Base-by-base conservation (phyloP, 1,284 basidiomycete genomes). In the Cutaneotrichosporon curvatum region DNA sequence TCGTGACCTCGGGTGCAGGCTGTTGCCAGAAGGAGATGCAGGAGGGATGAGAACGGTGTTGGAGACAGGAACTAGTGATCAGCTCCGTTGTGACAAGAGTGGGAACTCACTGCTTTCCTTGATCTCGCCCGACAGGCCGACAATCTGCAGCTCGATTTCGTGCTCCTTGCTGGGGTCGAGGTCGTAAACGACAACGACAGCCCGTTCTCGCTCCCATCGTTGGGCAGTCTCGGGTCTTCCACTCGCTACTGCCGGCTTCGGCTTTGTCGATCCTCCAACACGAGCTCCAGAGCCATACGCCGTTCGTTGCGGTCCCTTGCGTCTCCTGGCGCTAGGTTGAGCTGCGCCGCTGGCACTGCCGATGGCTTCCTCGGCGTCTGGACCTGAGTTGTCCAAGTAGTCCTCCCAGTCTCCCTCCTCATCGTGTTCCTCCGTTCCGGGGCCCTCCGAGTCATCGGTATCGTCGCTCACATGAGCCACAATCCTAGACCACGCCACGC, bases 391-490 rank as follows among this genome's bases (percentile, higher is more conserved):
- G 16, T 49, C 51, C 40, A 40, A 46, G 28, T 54, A 48, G 35
- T 54, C 53, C 48, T 54, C 53, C 53, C 53, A 54, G 2, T 51
- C 53, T 11, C 40, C 53, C 2, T 54, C 53, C 16, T 56, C 54
- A 16, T 52, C 50, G 25, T 43, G 18, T 9, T 42, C 46, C 16
- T 47, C 45, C 20, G 32, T 28, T 3, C 23, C 47, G 2, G 18
- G 28, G 3, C 34, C 28, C 4, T 50, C 52, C 6, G 46, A 51
- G 19, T 61, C 58, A 5, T 60, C 63, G 15, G 51, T 59, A 23
- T 63, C 62, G 48, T 70, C 70, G 40, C 57, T 62, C 12, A 71
- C 68, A 47, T 72, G 69, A 10, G 70, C 70, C 4, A 70, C 69
- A 30, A 72, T 68, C 32, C 67, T 57, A 19, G 62, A 64, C 67